Evolutionary conservation across 352 stramenopile genomes (phyloP).

Genomic region (Blastocystis hominis): DNA sequence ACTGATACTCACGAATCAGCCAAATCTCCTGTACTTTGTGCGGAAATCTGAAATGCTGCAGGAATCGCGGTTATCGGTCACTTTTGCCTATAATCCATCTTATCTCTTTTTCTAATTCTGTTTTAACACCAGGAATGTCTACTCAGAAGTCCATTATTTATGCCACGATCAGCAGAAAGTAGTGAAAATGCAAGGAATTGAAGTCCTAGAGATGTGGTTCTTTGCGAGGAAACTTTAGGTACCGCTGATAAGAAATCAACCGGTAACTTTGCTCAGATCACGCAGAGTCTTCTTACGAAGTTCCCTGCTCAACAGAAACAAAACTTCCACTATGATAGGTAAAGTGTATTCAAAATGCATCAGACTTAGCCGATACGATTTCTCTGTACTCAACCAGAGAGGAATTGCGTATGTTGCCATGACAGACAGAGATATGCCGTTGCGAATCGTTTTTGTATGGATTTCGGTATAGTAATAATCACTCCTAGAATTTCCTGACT

Average conservation of each 20-base stretch:
- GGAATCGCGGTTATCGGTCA: too few relatives aligned
- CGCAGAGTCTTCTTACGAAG: constrained; percentile 37
- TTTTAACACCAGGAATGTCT: background rate
- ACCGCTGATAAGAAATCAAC: constrained; percentile 35
- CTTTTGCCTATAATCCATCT: too few relatives aligned
- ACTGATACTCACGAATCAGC: too few relatives aligned
- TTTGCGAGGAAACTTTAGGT: constrained; percentile 30
- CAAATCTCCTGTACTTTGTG: too few relatives aligned
- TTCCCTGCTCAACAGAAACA: constrained; percentile 30
- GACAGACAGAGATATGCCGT: constrained; percentile 8
- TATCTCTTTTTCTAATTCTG: background rate
- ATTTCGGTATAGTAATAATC: background rate
- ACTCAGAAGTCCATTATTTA: constrained; percentile 53
- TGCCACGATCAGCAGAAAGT: constrained; percentile 17
- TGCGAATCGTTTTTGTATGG: constrained; percentile 39
- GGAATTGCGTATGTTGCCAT: constrained; percentile 44
- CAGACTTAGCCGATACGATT: constrained; percentile 26
- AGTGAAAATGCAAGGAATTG: background rate
- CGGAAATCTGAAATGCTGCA: too few relatives aligned
- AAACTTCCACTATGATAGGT: constrained; percentile 52
- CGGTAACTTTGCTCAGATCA: constrained; percentile 53
- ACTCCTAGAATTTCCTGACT: background rate
- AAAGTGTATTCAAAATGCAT: background rate
- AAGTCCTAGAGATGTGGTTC: constrained; percentile 17
- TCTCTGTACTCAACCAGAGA: background rate